Percentiles rank a stretch among this genome's conserved stretches.
These are phyloP conservation scores for Pythium volutum DNA, from an alignment of 352 stramenopile species.

Conservation along the genomic window DNA sequence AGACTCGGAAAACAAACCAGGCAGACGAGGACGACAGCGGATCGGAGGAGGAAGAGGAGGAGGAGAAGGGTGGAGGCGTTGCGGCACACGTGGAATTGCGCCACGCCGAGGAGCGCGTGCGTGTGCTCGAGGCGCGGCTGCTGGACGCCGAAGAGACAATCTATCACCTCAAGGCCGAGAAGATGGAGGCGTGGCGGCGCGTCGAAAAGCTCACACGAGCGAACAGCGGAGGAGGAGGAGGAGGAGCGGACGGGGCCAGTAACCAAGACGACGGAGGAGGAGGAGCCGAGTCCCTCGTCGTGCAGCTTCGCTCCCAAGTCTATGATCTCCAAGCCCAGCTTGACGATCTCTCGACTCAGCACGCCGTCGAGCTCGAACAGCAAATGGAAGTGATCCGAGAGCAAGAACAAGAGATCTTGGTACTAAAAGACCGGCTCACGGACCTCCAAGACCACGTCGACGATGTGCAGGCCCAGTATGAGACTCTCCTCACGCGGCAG, in stretches of 20 bases:
- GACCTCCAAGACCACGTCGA: constrained; percentile 21
- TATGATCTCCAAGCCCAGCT: constrained; percentile 41
- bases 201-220: constrained; percentile 45
- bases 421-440: constrained; percentile 32
- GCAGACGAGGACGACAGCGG: constrained; percentile 13
- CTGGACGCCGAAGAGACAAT: constrained; percentile 72
- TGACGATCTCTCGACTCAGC: constrained; percentile 30
- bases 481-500: constrained; percentile 1
- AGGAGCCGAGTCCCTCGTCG: neutral
- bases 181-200: constrained; percentile 46
- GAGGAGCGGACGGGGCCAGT: neutral
- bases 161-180: constrained; percentile 73
- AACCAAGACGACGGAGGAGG: neutral
- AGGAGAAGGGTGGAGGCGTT: constrained; percentile 5
- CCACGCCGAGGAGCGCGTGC: constrained; percentile 53
- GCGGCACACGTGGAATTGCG: constrained; percentile 35
- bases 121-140: constrained; percentile 44
- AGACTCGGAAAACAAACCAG: too few relatives aligned
- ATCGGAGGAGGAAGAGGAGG: constrained; percentile 15
- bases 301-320: constrained; percentile 26
- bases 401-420: constrained; percentile 48
- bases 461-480: neutral
- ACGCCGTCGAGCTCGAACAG: constrained; percentile 45
- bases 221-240: neutral
- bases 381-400: constrained; percentile 60